Evolutionary conservation across 768 basidiomycete species (phyloP), one percentile per base, ranked within the genome.

Genomic region (Peribolospora baueri): DNA sequence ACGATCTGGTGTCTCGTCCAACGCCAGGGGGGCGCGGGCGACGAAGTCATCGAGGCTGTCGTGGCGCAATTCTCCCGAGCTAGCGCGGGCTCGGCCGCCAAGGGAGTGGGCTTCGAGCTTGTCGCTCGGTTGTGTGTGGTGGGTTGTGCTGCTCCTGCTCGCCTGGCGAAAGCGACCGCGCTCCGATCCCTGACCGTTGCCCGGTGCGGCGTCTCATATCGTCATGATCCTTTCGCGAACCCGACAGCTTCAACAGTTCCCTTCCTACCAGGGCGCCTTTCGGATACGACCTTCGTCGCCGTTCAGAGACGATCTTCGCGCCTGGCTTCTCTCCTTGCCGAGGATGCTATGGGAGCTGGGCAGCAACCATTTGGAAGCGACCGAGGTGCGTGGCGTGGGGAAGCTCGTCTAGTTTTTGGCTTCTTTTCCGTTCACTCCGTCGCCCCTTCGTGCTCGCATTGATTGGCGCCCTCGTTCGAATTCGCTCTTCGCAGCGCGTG

Each of bases 291-390:
- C 13, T 14, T 52, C 43, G 40, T n/a, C 45, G 8, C 46, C 46
- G 25, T 43, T 37, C 4, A 45, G 41, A 9, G 7, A 43, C 2
- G 36, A 56, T 5, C 25, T 68, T 0, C 68, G 72, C 52, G 73
- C 73, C 25, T 93, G 88, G 86, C 59, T 86, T 13, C 65, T 73
- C 38, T 77, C 81, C 59, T 73, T 93, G 48, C 85, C 88, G 0
- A 80, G 77, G 66, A 73, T 74, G 5, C 70, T 95, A 4, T 95
- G 90, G 90, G 88, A 95, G 65, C 66, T 82, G 7, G 80, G 81
- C 3, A 67, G 66, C 7, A 74, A 67, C 53, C 75, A 84, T 63
- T 64, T 74, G 13, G 60, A 66, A 1, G 68, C 74, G 4, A 78
- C 79, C 0, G 77, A 83, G 74, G 85, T 82, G 52, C 59, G 71